Conservation (phyloP, 441 rosid species). For the Capsella rubella region DNA sequence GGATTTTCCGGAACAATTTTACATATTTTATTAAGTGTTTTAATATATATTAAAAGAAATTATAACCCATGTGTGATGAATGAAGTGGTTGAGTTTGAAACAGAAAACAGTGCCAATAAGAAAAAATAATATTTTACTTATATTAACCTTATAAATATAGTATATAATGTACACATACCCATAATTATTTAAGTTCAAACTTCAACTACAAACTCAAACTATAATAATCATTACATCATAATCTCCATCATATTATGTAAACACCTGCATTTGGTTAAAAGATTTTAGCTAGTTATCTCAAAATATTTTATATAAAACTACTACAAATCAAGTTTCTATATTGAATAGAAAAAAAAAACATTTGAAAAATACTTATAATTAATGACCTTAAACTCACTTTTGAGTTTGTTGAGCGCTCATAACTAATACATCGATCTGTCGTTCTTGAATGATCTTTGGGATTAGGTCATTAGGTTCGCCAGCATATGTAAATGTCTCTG, state of each 20-base stretch:
- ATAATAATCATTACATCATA: constrained; percentile 16
- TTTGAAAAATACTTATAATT: background rate
- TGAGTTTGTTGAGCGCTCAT: constrained; percentile 37
- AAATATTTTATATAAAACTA: background rate
- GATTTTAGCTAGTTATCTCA: background rate
- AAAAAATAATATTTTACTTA: too few relatives aligned
- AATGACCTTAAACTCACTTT: constrained; percentile 36
- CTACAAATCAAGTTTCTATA: background rate
- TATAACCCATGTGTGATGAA: too few relatives aligned
- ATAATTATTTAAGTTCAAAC: background rate
- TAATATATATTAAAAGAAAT: too few relatives aligned
- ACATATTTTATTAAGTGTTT: too few relatives aligned
- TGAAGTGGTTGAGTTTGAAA: too few relatives aligned
- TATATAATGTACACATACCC: background rate
- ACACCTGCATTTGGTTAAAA: constrained; percentile 33
- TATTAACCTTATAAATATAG: too few relatives aligned
- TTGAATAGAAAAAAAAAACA: background rate
- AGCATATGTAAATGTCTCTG: constrained; percentile 52
- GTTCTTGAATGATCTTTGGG: constrained; percentile 44
- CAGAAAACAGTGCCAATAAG: too few relatives aligned
- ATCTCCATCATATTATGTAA: constrained; percentile 33
- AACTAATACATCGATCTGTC: constrained; percentile 44
- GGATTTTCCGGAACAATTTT: too few relatives aligned
- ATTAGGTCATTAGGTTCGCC: constrained; percentile 48
- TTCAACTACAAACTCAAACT: constrained; percentile 17